Conservation (phyloP, 2,329 filamentous ascomycete species). For the Penicillium italicum region DNA sequence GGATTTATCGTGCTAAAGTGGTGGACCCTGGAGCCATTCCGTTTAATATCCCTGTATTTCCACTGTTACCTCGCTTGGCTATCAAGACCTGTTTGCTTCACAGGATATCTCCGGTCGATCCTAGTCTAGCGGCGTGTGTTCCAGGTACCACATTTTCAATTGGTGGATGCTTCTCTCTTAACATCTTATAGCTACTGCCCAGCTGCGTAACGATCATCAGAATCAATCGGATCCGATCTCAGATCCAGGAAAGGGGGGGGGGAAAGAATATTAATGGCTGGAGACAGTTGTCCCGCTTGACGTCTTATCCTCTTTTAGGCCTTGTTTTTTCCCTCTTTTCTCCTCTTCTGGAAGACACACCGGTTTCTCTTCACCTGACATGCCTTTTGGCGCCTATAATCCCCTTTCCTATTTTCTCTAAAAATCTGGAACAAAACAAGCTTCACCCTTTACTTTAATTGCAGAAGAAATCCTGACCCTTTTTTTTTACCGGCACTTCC, state of each 20-base stretch:
- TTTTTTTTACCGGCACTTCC: constrained; percentile 25
- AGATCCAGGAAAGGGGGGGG: constrained; percentile 4
- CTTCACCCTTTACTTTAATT: constrained; percentile 24
- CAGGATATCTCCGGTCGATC: constrained; percentile 19
- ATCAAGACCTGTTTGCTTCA: constrained; percentile 11
- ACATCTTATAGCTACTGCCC: constrained; percentile 7
- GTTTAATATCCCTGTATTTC: constrained; percentile 30
- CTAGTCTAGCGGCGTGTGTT: constrained; percentile 6
- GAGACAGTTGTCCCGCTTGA: constrained; percentile 9
- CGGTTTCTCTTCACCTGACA: constrained; percentile 6
- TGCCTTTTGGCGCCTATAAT: constrained; percentile 1
- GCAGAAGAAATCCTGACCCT: constrained; percentile 22
- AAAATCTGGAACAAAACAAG: background rate
- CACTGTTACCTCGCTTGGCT: constrained; percentile 28
- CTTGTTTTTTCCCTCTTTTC: constrained; percentile 5
- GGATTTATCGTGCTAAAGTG: constrained; percentile 3
- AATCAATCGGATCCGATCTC: constrained; percentile 10
- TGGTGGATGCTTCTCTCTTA: constrained; percentile 9
- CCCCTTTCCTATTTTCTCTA: background rate
- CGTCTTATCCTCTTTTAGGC: constrained; percentile 3
- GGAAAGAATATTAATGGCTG: background rate
- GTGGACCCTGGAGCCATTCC: constrained; percentile 20
- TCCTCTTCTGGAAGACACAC: constrained; percentile 3
- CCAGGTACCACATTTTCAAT: constrained; percentile 11
- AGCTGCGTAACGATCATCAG: constrained; percentile 22